These are phyloP conservation scores for Cyberlindnera xylosilytica DNA, from an alignment of 805 yeast genomes.

Conservation along the genomic window DNA sequence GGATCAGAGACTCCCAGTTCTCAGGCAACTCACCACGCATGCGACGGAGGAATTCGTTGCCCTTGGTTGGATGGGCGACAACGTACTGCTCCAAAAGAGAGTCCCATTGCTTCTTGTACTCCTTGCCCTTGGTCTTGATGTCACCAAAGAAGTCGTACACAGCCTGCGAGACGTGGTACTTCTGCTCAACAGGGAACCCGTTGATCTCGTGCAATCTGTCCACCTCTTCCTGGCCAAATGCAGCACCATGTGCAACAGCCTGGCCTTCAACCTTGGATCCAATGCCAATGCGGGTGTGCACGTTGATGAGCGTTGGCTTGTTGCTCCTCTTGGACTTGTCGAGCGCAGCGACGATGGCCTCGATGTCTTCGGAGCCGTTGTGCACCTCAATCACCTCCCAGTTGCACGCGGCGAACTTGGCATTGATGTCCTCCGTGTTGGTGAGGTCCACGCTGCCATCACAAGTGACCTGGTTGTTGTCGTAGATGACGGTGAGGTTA, in stretches of 20 bases:
- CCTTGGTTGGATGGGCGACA: slow-evolving; percentile 52
- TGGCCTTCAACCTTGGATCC: slow-evolving; percentile 87
- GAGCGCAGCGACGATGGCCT: slow-evolving; percentile 69
- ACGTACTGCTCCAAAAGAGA: slow-evolving; percentile 56
- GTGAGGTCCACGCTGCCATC: slow-evolving; percentile 90
- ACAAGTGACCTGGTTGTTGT: slow-evolving; percentile 94
- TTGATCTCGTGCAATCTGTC: slow-evolving; percentile 76
- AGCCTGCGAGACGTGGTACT: slow-evolving; percentile 77
- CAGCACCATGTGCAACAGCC: slow-evolving; percentile 93
- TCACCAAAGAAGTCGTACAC: slow-evolving; percentile 68
- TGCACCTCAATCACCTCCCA: slow-evolving; percentile 82
- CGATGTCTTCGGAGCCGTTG: slow-evolving; percentile 79
- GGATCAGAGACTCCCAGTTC: slow-evolving; percentile 74
- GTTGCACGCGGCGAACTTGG: slow-evolving; percentile 87
- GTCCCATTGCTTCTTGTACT: slow-evolving; percentile 76
- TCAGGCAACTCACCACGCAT: slow-evolving; percentile 71
- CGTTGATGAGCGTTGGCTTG: slow-evolving; percentile 88
- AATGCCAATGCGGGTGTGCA: slow-evolving; percentile 89
- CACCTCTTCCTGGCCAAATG: slow-evolving; percentile 90
- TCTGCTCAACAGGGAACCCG: slow-evolving; percentile 85
- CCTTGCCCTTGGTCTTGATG: slow-evolving; percentile 59
- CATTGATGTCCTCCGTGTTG: slow-evolving; percentile 87
- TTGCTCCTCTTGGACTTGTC: slow-evolving; percentile 76
- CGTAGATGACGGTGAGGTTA: slow-evolving; percentile 93
- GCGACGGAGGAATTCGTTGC: slow-evolving; percentile 67